Conservation (phyloP, 192 early-diverging fungal species). For the Podila epicladia region DNA sequence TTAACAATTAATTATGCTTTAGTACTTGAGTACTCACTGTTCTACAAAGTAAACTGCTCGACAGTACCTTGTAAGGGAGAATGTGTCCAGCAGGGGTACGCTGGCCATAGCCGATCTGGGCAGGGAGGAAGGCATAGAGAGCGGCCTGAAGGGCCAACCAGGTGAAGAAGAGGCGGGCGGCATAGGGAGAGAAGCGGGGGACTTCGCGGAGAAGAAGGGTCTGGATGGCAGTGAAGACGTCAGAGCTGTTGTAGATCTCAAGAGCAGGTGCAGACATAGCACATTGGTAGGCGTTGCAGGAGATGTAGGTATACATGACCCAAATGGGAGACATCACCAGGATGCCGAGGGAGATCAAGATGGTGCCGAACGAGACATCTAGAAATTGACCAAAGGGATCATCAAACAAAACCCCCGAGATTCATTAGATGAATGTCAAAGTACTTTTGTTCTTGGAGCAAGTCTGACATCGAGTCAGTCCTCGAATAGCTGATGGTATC, state of each 20-base stretch:
- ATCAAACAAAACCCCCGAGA: background rate
- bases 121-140: constrained; percentile 73
- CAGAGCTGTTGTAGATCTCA: constrained; percentile 33
- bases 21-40: no score
- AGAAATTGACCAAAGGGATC: background rate
- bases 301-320: constrained; percentile 73
- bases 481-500: background rate
- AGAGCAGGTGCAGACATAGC: constrained; percentile 65
- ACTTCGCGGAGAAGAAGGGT: constrained; percentile 46
- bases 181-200: constrained; percentile 58
- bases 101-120: constrained; percentile 78
- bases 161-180: constrained; percentile 62
- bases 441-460: background rate
- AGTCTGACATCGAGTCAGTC: background rate
- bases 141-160: constrained; percentile 79
- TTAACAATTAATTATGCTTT: no score
- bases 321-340: constrained; percentile 71
- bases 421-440: background rate
- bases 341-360: constrained; percentile 63
- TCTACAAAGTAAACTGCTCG: no score
- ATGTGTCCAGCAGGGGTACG: constrained; percentile 78
- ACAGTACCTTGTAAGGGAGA: constrained; percentile 74
- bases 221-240: constrained; percentile 40
- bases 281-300: constrained; percentile 74
- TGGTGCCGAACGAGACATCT: constrained; percentile 61